These are phyloP conservation scores for Carex scoparia DNA, from an alignment of 176 grass and related monocot species.

Conservation along the genomic window DNA sequence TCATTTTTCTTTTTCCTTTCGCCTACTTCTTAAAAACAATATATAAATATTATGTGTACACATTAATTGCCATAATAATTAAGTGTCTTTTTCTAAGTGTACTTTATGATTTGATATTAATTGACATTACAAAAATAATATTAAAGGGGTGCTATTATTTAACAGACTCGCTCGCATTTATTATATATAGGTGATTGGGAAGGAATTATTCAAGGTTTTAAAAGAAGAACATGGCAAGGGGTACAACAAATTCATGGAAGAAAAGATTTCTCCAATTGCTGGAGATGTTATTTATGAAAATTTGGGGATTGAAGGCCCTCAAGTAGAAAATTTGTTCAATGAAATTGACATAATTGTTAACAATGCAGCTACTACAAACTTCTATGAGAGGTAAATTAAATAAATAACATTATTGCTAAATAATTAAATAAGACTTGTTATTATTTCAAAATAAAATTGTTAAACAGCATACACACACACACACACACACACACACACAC, in stretches of 20 bases:
- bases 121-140: neutral
- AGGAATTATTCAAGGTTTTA: conserved; percentile 60
- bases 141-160: neutral
- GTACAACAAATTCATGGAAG: conserved; percentile 36
- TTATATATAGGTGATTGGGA: conserved; percentile 47
- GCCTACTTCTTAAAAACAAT: neutral
- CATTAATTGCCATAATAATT: neutral
- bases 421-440: neutral
- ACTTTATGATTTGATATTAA: neutral
- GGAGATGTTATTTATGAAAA: conserved; percentile 55
- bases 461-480: too few species aligned
- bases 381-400: conserved; percentile 51
- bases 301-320: conserved; percentile 38
- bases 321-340: conserved; percentile 23
- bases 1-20: too few species aligned
- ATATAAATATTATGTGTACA: neutral
- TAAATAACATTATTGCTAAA: neutral
- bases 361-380: conserved; percentile 69
- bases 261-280: conserved; percentile 51
- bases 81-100: neutral
- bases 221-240: conserved; percentile 50
- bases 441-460: neutral
- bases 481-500: too few species aligned
- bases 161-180: neutral
- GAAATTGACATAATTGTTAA: conserved; percentile 69